A percentile compares a stretch with the other conserved stretches of the same genome.
Evolutionary conservation across 2,329 filamentous ascomycete genomes (phyloP).

Genomic region (Nemania sp.): DNA sequence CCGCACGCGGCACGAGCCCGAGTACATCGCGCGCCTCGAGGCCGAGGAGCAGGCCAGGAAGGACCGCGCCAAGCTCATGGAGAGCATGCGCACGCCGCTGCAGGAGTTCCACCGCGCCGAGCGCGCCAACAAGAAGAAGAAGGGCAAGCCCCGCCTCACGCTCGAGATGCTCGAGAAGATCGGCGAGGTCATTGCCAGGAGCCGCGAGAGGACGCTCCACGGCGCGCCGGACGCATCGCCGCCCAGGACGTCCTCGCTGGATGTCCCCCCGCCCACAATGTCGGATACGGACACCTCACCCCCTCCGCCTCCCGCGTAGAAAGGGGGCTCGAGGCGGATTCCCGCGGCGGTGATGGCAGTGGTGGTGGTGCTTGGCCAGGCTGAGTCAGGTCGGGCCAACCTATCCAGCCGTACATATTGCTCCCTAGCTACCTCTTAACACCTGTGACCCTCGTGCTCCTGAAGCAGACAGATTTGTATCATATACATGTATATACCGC

Average conservation of each 20-base stretch:
- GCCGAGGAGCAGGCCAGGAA: slow-evolving; percentile 57
- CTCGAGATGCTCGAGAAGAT: slow-evolving; percentile 65
- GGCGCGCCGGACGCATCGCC: slow-evolving; percentile 31
- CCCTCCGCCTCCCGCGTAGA: slow-evolving; percentile 14
- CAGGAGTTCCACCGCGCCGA: slow-evolving; percentile 63
- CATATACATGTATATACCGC: slow-evolving; percentile 39
- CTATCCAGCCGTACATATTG: too few species aligned
- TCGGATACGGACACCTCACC: slow-evolving; percentile 18
- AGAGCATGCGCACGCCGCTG: slow-evolving; percentile 55
- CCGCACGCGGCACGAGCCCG: slow-evolving; percentile 77
- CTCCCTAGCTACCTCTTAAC: not conserved
- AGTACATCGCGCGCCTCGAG: slow-evolving; percentile 70
- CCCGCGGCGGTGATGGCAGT: not conserved
- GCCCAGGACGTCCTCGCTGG: slow-evolving; percentile 31
- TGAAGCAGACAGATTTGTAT: slow-evolving; percentile 32
- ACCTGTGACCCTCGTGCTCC: not conserved
- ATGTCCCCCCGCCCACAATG: slow-evolving; percentile 15
- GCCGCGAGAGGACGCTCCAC: slow-evolving; percentile 50
- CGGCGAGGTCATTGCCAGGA: slow-evolving; percentile 63
- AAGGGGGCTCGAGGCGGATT: not conserved
- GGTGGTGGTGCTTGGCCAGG: slow-evolving; percentile 11
- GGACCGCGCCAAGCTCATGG: slow-evolving; percentile 46
- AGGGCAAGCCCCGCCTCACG: slow-evolving; percentile 60
- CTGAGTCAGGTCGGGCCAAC: not conserved
- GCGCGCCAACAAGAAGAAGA: slow-evolving; percentile 54